These are phyloP conservation scores for Diplocarpon rosae DNA, from an alignment of 2,329 filamentous ascomycete genomes.

Conservation along the genomic window DNA sequence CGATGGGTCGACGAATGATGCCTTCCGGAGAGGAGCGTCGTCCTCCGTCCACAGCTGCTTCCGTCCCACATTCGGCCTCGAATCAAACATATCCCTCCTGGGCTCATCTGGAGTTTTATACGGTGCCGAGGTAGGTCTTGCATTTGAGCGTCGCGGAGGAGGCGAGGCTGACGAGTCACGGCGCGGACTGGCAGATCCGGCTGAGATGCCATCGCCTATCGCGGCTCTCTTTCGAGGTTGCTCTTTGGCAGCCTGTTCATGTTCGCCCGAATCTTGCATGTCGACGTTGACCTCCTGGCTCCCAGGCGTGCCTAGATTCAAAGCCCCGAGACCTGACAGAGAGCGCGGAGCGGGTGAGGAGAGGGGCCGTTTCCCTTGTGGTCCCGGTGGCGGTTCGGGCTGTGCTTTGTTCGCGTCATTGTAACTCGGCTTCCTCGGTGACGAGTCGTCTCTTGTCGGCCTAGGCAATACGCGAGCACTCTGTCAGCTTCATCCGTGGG, in stretches of 20 bases:
- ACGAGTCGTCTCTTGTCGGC: conserved; percentile 13
- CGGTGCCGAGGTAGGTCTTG: conserved; percentile 14
- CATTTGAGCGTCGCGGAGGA: conserved; percentile 18
- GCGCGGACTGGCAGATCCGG: conserved; percentile 18
- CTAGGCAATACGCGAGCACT: neutral
- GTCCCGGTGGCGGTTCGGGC: conserved; percentile 9
- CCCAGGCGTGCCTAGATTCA: conserved; percentile 14
- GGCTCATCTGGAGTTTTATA: conserved; percentile 7
- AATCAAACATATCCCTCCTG: conserved; percentile 6
- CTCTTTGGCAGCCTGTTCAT: conserved; percentile 7
- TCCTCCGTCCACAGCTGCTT: conserved; percentile 23
- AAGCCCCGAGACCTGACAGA: conserved; percentile 12
- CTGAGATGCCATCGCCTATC: conserved; percentile 22
- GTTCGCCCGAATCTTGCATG: conserved; percentile 16
- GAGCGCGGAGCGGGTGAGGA: conserved; percentile 2
- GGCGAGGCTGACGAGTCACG: conserved; percentile 17
- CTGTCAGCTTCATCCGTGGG: conserved; percentile 10
- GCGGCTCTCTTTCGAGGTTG: conserved; percentile 22
- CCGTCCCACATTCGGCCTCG: conserved; percentile 12
- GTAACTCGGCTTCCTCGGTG: conserved; percentile 7
- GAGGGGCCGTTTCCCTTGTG: conserved; percentile 3
- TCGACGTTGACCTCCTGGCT: conserved; percentile 11
- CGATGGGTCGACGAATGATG: conserved; percentile 17
- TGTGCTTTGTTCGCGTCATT: conserved; percentile 9
- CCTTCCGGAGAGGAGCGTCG: conserved; percentile 11